Conservation (phyloP, 2,329 filamentous ascomycete species). For the Ophiosphaerella herpotricha region DNA sequence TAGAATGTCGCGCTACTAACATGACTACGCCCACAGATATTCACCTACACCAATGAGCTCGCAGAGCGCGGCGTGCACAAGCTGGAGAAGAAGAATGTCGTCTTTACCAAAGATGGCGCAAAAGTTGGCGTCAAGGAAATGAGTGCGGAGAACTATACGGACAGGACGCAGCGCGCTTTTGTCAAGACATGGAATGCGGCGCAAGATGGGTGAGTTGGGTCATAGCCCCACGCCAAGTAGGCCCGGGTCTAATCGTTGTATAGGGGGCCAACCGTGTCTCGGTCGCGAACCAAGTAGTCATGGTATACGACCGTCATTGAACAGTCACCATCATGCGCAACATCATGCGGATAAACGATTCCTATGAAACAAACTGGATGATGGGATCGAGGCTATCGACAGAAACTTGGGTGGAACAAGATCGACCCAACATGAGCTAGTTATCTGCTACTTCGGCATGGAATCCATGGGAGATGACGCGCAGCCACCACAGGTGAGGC, state of each 20-base stretch:
- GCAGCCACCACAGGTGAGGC: too few species aligned
- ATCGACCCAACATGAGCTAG: too few species aligned
- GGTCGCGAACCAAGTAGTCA: slow-evolving; percentile 1
- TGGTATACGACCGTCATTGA: too few species aligned
- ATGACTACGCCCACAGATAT: slow-evolving; percentile 53
- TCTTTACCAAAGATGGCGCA: slow-evolving; percentile 75
- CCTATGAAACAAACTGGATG: too few species aligned
- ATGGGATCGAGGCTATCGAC: too few species aligned
- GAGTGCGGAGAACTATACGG: slow-evolving; percentile 71
- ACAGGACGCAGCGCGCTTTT: slow-evolving; percentile 68
- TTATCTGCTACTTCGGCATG: too few species aligned
- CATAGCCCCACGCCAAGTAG: too few species aligned
- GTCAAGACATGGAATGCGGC: slow-evolving; percentile 57
- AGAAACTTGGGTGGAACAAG: too few species aligned
- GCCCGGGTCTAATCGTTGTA: too few species aligned
- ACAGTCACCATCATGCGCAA: too few species aligned
- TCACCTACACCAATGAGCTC: slow-evolving; percentile 69
- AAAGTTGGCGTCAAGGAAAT: slow-evolving; percentile 73
- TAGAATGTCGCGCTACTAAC: slow-evolving; percentile 5
- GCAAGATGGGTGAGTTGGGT: slow-evolving; percentile 22
- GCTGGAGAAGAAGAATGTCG: slow-evolving; percentile 76
- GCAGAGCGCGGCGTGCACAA: slow-evolving; percentile 67
- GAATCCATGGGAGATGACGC: too few species aligned
- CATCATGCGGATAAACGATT: too few species aligned
- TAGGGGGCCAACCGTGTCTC: not conserved